Base-by-base conservation (phyloP, 106 monocot species). In the Dactylorhiza incarnata region DNA sequence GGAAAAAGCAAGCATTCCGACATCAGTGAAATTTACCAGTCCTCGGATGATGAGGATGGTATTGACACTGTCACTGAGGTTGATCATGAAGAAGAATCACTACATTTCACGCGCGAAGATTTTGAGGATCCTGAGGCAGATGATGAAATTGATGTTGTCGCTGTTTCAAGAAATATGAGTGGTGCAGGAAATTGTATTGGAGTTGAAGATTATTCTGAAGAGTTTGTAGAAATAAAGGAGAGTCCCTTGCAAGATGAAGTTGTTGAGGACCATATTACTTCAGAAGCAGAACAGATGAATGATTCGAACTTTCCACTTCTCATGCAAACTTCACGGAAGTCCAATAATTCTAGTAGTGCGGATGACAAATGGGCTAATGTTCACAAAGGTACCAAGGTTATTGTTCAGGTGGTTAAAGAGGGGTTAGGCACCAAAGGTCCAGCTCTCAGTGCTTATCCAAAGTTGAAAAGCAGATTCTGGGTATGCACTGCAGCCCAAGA, bases 351-450 rank as follows among this genome's bases (percentile, higher is more conserved):
- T 25, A 49, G 49, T 58, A 53, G 49, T 22, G 70, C 75, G 68
- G 78, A 74, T 77, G 84, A 89, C 67, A 93, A 93, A 72, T 93
- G 96, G 96, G 52, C 76, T 72, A 81, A 86, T 83, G 84, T 96
- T 73, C 85, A 85, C 43, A 86, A 93, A 89, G 96, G 93, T 16
- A 93, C 93, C 55, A 93, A 93, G 86, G 77, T 96, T 19, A 84
- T 93, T 81, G 93, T 93, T 84, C 96, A 96, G 82, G 96, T 96
- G 69, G 85, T 93, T 71, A 96, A 96, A 84, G 96, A 96, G 78
- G 93, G 86, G 15, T 78, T 96, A 67, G 93, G 93, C n/a, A 89
- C 87, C 43, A 96, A 96, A 80, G 90, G 93, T 71, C 96, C 96
- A 79, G 83, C 85, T 76, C 82, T 96, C 7, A 90, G 74, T 65